Conservation (phyloP, 768 basidiomycete genomes). For the Rhizopogon rudus region DNA sequence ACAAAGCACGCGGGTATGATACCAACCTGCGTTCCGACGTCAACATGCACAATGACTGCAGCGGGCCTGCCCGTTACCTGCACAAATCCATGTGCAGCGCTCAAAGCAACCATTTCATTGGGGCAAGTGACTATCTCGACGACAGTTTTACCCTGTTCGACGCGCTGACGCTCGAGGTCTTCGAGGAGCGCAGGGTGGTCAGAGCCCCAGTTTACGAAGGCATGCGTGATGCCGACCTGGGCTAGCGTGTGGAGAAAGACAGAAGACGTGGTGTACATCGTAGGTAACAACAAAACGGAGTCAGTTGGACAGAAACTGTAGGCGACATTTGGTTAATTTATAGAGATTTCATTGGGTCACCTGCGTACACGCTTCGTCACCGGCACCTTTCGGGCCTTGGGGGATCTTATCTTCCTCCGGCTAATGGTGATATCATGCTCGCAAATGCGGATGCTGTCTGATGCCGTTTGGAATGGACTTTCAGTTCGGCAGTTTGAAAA, state of each 20-base stretch:
- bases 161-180: slow-evolving; percentile 56
- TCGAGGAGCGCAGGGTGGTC: slow-evolving; percentile 72
- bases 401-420: no score
- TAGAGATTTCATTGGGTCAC: background rate
- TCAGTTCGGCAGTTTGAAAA: no score
- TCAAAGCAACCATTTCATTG: slow-evolving; percentile 74
- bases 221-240: slow-evolving; percentile 58
- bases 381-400: no score
- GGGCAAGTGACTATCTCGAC: slow-evolving; percentile 63
- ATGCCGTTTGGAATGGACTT: no score
- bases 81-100: slow-evolving; percentile 67
- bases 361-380: no score
- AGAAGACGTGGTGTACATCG: slow-evolving; percentile 56
- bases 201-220: slow-evolving; percentile 74
- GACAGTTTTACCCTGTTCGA: slow-evolving; percentile 27
- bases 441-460: no score
- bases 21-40: slow-evolving; percentile 61
- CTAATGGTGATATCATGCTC: no score
- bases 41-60: slow-evolving; percentile 71
- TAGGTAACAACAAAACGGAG: background rate
- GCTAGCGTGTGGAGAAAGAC: slow-evolving; percentile 53
- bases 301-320: no score
- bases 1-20: background rate
- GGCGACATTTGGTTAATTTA: background rate
- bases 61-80: slow-evolving; percentile 63